Base-by-base conservation (phyloP, 352 stramenopile species). In the Halophytophthora polymorphica region DNA sequence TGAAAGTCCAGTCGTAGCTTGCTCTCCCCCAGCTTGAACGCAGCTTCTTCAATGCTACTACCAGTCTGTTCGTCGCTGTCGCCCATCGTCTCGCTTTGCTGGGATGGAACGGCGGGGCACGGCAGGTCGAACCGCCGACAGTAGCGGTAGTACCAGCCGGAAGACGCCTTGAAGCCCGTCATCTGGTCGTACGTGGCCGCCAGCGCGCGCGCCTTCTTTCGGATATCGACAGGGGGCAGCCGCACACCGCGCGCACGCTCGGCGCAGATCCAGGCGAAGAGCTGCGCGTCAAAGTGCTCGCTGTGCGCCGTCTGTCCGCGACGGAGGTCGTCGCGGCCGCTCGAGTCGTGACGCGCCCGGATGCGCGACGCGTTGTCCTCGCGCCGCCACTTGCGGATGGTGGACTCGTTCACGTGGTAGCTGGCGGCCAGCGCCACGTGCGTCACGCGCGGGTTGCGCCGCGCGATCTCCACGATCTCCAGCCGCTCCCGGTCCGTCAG, bases 401-500 rank as follows among this genome's bases (percentile, higher is more conserved):
- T 80, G 19, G 73, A 78, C 54, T 77, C 71, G 47, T 77, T 78
- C 22, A 85, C 72, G 46, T 55, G 55, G 60, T 77, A 85, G 51
- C 57, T 66, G 48, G 45, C 45, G 6, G 71, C 73, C 35, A 82
- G 67, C 51, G 77, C 67, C 13, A 80, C 71, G 54, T 85, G 70
- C 40, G 60, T 73, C 42, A 85, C 56, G 21, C 56, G 52, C 23
- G 71, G 70, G 50, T 85, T 61, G 52, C 65, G 43, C 14, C 71
- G 69, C 48, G 71, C 73, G 28, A 82, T 43, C 50, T 66, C 69
- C 45, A 81, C 72, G 68, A 84, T 86, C 56, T 84, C 70, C 57
- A 86, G 62, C 51, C 75, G 75, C 66, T 87, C 71, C 45, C 63
- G 69, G 58, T 83, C 76, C 3, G 76, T 87, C 22, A 87, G 63